phyloP scores from a whole-genome alignment of 306 rosid genomes.

The Lathyrus oleraceus region DNA sequence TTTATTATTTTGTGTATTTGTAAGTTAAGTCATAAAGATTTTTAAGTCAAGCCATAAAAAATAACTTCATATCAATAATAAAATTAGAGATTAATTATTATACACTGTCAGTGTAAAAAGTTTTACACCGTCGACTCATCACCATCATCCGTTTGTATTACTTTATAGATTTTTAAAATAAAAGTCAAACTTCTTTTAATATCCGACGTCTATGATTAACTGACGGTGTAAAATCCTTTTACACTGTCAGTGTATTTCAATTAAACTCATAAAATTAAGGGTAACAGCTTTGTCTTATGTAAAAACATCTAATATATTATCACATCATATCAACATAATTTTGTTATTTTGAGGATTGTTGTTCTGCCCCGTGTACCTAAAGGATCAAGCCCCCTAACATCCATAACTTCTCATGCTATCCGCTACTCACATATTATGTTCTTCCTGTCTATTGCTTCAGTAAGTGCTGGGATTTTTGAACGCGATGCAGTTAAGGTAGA shows the following conservation, averaged over 20 bases:
- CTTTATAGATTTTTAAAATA: too few relatives aligned
- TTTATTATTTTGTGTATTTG: not conserved
- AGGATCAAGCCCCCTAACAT: not conserved
- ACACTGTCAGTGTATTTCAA: too few relatives aligned
- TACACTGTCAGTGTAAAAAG: too few relatives aligned
- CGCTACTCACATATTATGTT: conserved; percentile 24
- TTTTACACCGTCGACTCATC: too few relatives aligned
- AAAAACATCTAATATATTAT: not conserved
- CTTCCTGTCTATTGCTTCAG: conserved; percentile 49
- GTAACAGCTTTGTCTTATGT: not conserved
- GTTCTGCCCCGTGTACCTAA: not conserved
- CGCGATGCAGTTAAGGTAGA: conserved; percentile 62
- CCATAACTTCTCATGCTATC: conserved; percentile 9
- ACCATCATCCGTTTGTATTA: too few relatives aligned
- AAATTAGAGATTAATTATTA: too few relatives aligned
- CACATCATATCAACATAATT: conserved; percentile 8
- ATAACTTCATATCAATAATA: too few relatives aligned
- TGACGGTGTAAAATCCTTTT: too few relatives aligned
- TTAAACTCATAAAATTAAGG: not conserved
- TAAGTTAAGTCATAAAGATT: too few relatives aligned
- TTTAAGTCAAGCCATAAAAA: too few relatives aligned
- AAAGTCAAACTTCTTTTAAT: too few relatives aligned
- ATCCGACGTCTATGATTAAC: too few relatives aligned
- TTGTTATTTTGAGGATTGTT: conserved; percentile 4
- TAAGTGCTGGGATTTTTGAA: conserved; percentile 64